These are phyloP conservation scores for Coemansia sp. DNA, from an alignment of 371 early-diverging fungal genomes.

Conservation along the genomic window DNA sequence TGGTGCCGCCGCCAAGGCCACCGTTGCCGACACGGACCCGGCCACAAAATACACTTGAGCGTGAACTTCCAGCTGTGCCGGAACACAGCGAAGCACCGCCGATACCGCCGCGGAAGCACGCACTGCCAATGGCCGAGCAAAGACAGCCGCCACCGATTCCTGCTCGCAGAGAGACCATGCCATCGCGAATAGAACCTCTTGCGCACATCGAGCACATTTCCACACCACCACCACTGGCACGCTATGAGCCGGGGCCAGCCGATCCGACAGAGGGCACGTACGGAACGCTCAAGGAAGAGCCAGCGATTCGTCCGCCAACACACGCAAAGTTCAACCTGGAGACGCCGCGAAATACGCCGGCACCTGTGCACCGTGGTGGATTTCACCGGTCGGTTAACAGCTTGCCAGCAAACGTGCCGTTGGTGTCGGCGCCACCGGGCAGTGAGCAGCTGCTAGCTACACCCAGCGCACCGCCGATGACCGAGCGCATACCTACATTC, in stretches of 20 bases:
- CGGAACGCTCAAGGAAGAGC: not conserved
- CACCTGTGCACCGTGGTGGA: conserved; percentile 14
- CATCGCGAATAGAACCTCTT: not conserved
- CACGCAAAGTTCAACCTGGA: conserved; percentile 16
- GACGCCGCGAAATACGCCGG: not conserved
- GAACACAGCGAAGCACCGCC: not conserved
- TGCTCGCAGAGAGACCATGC: not conserved
- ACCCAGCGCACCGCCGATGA: conserved; percentile 39
- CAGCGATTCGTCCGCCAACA: conserved; percentile 2
- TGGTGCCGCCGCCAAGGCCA: not conserved
- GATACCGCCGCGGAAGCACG: not conserved
- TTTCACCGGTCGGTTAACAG: conserved; percentile 28
- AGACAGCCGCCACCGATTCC: not conserved
- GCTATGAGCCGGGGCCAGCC: not conserved
- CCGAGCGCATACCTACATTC: conserved; percentile 12
- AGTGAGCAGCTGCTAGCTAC: not conserved
- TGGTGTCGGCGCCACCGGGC: conserved; percentile 26
- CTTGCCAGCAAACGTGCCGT: conserved; percentile 20
- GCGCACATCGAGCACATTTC: not conserved
- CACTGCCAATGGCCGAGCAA: not conserved
- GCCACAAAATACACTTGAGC: too few relatives aligned
- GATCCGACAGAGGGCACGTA: conserved; percentile 10
- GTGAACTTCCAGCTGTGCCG: not conserved
- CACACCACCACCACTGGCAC: conserved; percentile 7
- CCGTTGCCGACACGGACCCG: not conserved